Percentiles rank a stretch among this genome's conserved stretches.
These are phyloP conservation scores for Purpureocillium lavendulum DNA, from an alignment of 2,329 filamentous ascomycete species.

Conservation along the genomic window DNA sequence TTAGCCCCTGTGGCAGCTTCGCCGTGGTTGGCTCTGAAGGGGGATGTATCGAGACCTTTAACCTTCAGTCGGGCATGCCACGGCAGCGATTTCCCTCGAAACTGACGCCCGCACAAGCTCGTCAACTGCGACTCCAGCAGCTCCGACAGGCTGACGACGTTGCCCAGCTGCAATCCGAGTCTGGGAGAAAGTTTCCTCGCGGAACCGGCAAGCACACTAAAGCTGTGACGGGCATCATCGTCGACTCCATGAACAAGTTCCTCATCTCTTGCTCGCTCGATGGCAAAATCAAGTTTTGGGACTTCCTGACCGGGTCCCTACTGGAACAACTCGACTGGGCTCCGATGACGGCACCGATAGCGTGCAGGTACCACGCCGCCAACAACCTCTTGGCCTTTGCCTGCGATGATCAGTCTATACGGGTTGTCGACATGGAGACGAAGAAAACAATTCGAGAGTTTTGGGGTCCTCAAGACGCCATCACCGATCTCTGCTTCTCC, in stretches of 20 bases:
- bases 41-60: conserved; percentile 90
- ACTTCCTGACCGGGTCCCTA: conserved; percentile 76
- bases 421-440: conserved; percentile 84
- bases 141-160: conserved; percentile 50
- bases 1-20: conserved; percentile 91
- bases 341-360: conserved; percentile 62
- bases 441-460: conserved; percentile 88
- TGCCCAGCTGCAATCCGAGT: conserved; percentile 41
- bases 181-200: conserved; percentile 31
- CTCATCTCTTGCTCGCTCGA: conserved; percentile 84
- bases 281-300: conserved; percentile 96
- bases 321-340: conserved; percentile 78
- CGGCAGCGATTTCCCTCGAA: conserved; percentile 80
- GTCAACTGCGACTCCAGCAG: conserved; percentile 62
- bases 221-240: conserved; percentile 74
- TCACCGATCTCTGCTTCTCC: conserved; percentile 83
- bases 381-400: conserved; percentile 83
- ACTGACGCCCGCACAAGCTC: conserved; percentile 69
- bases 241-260: conserved; percentile 82
- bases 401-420: conserved; percentile 81
- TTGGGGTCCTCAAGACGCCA: conserved; percentile 66
- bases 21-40: conserved; percentile 77
- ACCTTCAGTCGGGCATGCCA: conserved; percentile 85
- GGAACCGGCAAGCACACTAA: conserved; percentile 69
- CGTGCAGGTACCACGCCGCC: conserved; percentile 69